phyloP scores from a whole-genome alignment of 192 early-diverging fungal species.

The Coemansia sp. region DNA sequence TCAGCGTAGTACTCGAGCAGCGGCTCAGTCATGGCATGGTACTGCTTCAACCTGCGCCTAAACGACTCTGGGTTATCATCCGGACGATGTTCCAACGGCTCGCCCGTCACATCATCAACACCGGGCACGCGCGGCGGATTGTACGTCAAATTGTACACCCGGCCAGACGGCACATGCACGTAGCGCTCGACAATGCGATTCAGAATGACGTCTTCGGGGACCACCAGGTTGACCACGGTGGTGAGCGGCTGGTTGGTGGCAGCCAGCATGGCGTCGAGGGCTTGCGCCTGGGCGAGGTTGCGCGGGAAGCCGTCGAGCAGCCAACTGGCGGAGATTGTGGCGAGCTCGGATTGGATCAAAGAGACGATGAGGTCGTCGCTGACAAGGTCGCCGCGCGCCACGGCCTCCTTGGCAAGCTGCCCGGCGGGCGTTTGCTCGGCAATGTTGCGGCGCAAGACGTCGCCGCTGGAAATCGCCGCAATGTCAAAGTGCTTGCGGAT shows the following conservation, averaged over 20 bases:
- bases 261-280: conserved; percentile 56
- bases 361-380: conserved; percentile 42
- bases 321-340: conserved; percentile 57
- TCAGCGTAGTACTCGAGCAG: conserved; percentile 79
- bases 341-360: conserved; percentile 44
- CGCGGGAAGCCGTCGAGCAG: conserved; percentile 92
- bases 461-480: conserved; percentile 77
- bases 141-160: conserved; percentile 91
- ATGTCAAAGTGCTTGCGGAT: conserved; percentile 68
- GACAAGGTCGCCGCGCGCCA: conserved; percentile 43
- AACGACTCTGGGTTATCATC: conserved; percentile 90
- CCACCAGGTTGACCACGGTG: conserved; percentile 85
- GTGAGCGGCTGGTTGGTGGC: conserved; percentile 65
- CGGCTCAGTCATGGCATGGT: conserved; percentile 75
- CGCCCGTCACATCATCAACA: conserved; percentile 91
- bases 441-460: conserved; percentile 84
- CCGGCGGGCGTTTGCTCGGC: conserved; percentile 62
- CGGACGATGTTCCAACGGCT: conserved; percentile 78
- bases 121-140: conserved; percentile 85
- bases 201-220: conserved; percentile 87
- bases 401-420: conserved; percentile 50
- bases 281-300: conserved; percentile 75
- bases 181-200: conserved; percentile 91
- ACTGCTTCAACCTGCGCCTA: conserved; percentile 71
- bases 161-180: conserved; percentile 87